Base-by-base conservation (phyloP, 176 grass and related monocot species). In the Avena atlantica region DNA sequence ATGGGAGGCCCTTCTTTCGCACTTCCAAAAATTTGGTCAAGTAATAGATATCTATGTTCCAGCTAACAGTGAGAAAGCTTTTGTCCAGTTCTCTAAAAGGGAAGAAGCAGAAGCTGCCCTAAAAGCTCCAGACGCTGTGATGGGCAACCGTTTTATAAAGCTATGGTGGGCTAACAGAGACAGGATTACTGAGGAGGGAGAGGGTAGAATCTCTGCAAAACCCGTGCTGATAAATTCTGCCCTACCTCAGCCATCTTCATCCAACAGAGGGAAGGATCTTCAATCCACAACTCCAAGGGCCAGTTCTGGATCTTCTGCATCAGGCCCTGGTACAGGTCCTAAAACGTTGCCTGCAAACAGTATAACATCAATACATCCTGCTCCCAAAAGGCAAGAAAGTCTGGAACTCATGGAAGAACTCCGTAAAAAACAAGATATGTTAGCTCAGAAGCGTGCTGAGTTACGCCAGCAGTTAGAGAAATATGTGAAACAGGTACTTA, bases 91-190 rank as follows among this genome's bases (percentile, higher is more conserved):
- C 84, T 93, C 92, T 56, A 96, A 96, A 92, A 94, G 90, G 68
- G 97, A 93, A 85, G 97, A 99, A 75, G 97, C 94, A 86, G 94
- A 99, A 91, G 92, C 97, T 89, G 94, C 94, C 52, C 91, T 99
- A 72, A 79, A 91, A 87, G 89, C 97, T 21, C 94, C 97, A 70
- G 97, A 99, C 64, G 97, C 97, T 88, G 97, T 99, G 47, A 99
- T 99, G 94, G 97, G 94, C n/a, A 99, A 99, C 62, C 93, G 97
- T 72, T 99, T 99, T 87, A 99, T 99, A 87, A 96, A 90, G 86
- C 83, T 99, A 74, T 93, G 92, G 94, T 99, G 97, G 97, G 97
- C 97, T 4, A 99, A 99, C 74, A 91, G 94, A 86, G 97, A 99
- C 88, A 93, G 92, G 79, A 76, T 95, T 78, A 78, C 76, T 70